Conservation (phyloP, 306 rosid species). For the Echinosophora koreensis region DNA sequence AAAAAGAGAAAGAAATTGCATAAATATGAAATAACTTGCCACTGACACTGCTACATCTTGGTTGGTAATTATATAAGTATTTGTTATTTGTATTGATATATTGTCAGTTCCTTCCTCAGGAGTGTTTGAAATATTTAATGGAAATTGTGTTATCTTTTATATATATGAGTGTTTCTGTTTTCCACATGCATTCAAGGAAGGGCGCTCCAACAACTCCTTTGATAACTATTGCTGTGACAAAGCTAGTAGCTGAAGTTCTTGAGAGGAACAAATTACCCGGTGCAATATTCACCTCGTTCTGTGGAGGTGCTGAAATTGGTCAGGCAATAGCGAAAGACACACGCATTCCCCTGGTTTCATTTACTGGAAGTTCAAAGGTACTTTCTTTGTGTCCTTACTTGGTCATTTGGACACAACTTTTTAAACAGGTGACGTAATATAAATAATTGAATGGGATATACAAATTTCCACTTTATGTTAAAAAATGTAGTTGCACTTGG, state of each 20-base stretch:
- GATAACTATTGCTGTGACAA: conserved; percentile 89
- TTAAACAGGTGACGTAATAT: conserved; percentile 14
- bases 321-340: conserved; percentile 87
- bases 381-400: conserved; percentile 9
- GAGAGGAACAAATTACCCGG: conserved; percentile 88
- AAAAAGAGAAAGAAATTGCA: too few species aligned
- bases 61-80: too few species aligned
- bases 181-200: conserved; percentile 68
- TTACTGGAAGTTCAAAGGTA: conserved; percentile 99
- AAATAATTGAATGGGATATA: neutral
- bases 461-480: conserved; percentile 4
- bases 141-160: conserved; percentile 14
- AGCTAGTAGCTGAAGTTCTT: conserved; percentile 92
- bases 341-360: conserved; percentile 90
- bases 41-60: too few species aligned
- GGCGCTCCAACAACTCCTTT: conserved; percentile 98
- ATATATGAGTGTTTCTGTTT: conserved; percentile 22
- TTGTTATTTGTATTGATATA: neutral
- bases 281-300: conserved; percentile 91
- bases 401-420: conserved; percentile 17
- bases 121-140: conserved; percentile 15
- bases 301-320: conserved; percentile 97
- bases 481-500: neutral
- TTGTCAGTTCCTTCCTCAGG: conserved; percentile 20
- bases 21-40: too few species aligned